phyloP scores from a whole-genome alignment of 2,329 filamentous ascomycete species.

The Bipolaris bicolor region DNA sequence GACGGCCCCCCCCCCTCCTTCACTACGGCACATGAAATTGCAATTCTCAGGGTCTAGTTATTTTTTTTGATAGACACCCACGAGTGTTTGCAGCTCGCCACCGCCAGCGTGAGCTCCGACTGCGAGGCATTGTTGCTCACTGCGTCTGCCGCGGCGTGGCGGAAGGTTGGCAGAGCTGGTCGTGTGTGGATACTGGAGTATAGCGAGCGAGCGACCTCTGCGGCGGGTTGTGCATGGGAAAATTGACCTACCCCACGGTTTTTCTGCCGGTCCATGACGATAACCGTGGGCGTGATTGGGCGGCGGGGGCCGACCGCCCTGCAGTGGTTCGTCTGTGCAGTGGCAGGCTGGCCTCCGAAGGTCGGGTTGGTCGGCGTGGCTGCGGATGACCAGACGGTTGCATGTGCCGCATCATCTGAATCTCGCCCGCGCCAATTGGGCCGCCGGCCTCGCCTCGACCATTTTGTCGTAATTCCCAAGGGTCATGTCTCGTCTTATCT shows the following conservation, averaged over 20 bases:
- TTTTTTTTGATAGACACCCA: no score
- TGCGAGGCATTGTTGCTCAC: not conserved
- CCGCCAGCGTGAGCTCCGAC: not conserved
- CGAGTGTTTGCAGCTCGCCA: no score
- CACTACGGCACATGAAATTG: no score
- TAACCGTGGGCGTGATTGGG: conserved; percentile 26
- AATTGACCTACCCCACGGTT: conserved; percentile 47
- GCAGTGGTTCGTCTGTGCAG: conserved; percentile 22
- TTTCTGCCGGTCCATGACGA: conserved; percentile 41
- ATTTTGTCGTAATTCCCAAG: conserved; percentile 42
- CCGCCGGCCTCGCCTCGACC: conserved; percentile 25
- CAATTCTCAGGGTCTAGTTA: no score
- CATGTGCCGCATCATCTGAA: conserved; percentile 33
- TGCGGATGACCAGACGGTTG: conserved; percentile 33
- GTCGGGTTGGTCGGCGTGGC: conserved; percentile 42
- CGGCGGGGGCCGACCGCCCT: conserved; percentile 33
- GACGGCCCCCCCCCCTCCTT: conserved; percentile 3
- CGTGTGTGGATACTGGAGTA: conserved; percentile 22
- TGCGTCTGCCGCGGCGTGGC: not conserved
- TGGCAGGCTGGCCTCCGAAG: conserved; percentile 39
- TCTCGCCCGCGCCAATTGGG: conserved; percentile 36
- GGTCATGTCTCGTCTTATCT: conserved; percentile 46
- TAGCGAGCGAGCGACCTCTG: conserved; percentile 23
- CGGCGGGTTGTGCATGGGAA: conserved; percentile 37
- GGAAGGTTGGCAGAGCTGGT: conserved; percentile 10